Evolutionary conservation across 805 yeast genomes (phyloP).

Genomic region (Zygotorulaspora sp.): DNA sequence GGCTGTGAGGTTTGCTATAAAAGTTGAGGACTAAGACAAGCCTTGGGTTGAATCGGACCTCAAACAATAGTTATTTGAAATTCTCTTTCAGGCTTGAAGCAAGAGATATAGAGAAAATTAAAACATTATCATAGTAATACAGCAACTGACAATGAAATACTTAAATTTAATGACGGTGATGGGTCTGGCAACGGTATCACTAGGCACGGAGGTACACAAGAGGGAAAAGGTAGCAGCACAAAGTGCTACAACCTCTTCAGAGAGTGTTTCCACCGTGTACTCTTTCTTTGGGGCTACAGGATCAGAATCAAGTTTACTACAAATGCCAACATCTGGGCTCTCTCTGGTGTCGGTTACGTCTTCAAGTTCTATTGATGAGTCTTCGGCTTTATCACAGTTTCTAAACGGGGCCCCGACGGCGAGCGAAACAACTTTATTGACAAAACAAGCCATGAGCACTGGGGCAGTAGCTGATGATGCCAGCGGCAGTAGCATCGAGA

Average conservation of each 20-base stretch:
- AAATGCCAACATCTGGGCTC: constrained; percentile 10
- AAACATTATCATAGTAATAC: not conserved
- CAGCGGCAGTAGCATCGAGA: not conserved
- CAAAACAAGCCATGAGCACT: not conserved
- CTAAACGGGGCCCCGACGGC: constrained; percentile 7
- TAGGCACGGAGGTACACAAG: not conserved
- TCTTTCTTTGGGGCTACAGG: constrained; percentile 14
- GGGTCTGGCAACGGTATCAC: not conserved
- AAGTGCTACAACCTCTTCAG: not conserved
- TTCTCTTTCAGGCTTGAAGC: no score
- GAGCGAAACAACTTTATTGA: not conserved
- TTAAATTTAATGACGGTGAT: not conserved
- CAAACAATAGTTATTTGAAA: no score
- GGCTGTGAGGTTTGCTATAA: not conserved
- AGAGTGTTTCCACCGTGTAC: constrained; percentile 10
- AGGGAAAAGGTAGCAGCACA: no score
- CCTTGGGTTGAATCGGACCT: no score
- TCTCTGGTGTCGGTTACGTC: constrained; percentile 1
- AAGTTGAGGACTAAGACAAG: not conserved
- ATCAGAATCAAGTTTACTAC: constrained; percentile 9
- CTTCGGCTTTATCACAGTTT: constrained; percentile 15
- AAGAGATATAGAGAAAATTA: not conserved
- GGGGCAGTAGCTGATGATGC: not conserved
- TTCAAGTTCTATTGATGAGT: constrained; percentile 10
- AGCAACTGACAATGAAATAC: not conserved